These are phyloP conservation scores for Podila horticola DNA, from an alignment of 192 early-diverging fungal genomes.

Conservation along the genomic window DNA sequence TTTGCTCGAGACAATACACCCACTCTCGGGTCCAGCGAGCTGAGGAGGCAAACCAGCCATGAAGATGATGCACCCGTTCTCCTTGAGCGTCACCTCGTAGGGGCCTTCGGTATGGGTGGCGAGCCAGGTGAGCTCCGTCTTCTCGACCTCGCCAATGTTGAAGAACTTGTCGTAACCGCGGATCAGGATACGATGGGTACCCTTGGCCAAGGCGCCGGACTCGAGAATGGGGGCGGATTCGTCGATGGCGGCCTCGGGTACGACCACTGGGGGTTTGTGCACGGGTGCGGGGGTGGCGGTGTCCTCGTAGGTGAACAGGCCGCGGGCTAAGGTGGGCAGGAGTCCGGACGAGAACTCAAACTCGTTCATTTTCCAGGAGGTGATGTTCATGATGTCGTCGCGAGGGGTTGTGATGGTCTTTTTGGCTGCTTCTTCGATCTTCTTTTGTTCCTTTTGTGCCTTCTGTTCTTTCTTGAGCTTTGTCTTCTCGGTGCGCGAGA, in stretches of 20 bases:
- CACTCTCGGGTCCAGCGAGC: slow-evolving; percentile 62
- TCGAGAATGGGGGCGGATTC: background rate
- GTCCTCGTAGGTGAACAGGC: slow-evolving; percentile 75
- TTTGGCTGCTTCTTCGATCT: background rate
- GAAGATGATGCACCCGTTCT: slow-evolving; percentile 97
- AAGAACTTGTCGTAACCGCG: slow-evolving; percentile 99
- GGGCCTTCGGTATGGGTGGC: slow-evolving; percentile 76
- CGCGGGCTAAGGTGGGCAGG: slow-evolving; percentile 83
- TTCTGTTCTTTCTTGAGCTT: background rate
- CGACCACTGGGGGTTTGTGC: background rate
- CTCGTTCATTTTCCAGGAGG: slow-evolving; percentile 76
- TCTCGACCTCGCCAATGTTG: slow-evolving; percentile 75
- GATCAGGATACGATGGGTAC: slow-evolving; percentile 68
- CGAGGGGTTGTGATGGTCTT: background rate
- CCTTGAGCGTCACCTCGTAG: slow-evolving; percentile 94
- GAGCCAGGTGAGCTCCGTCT: slow-evolving; percentile 69
- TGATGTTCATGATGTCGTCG: slow-evolving; percentile 5
- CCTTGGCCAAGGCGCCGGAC: slow-evolving; percentile 13
- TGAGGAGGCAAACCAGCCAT: slow-evolving; percentile 61
- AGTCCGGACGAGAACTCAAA: slow-evolving; percentile 73
- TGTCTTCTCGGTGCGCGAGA: background rate
- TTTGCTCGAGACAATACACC: slow-evolving; percentile 90
- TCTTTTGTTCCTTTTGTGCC: background rate
- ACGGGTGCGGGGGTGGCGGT: background rate
- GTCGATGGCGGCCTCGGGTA: background rate